Conservation (phyloP, 345 rosid species). For the Brassica juncea region DNA sequence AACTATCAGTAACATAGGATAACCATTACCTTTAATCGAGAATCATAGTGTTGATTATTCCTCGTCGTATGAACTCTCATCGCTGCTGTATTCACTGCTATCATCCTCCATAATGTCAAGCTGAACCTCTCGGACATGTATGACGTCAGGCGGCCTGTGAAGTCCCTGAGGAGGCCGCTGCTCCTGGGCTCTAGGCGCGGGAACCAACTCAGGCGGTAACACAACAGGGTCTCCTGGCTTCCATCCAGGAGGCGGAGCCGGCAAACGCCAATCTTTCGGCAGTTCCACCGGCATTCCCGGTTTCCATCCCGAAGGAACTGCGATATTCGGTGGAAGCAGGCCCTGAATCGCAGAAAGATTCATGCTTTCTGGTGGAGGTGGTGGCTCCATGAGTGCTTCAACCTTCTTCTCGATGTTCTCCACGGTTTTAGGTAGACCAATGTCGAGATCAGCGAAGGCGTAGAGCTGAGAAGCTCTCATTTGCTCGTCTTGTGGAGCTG, state of each 20-base stretch:
- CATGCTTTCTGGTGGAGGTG: conserved; percentile 23
- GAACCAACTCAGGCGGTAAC: conserved; percentile 68
- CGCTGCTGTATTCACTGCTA: conserved; percentile 65
- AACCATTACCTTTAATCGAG: conserved; percentile 1
- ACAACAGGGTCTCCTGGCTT: conserved; percentile 87
- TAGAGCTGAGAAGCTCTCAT: conserved; percentile 93
- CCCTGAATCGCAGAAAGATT: conserved; percentile 58
- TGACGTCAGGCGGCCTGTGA: conserved; percentile 64
- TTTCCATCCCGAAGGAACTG: conserved; percentile 87
- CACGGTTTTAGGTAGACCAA: conserved; percentile 68
- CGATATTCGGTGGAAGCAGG: conserved; percentile 63
- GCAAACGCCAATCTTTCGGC: conserved; percentile 67
- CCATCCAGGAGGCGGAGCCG: conserved; percentile 93
- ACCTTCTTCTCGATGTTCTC: conserved; percentile 59
- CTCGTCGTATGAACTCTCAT: conserved; percentile 49
- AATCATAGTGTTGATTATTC: conserved; percentile 30
- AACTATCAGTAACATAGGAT: conserved; percentile 6
- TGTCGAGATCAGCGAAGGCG: conserved; percentile 77
- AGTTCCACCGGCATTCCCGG: conserved; percentile 94
- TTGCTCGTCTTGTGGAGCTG: conserved; percentile 98
- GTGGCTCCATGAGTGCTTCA: conserved; percentile 75
- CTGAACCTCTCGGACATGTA: conserved; percentile 84
- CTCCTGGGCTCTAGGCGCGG: conserved; percentile 51
- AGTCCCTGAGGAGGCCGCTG: conserved; percentile 57
- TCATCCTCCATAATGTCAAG: conserved; percentile 78